phyloP scores from a whole-genome alignment of 2,329 filamentous ascomycete genomes.

The Beauveria bassiana region DNA sequence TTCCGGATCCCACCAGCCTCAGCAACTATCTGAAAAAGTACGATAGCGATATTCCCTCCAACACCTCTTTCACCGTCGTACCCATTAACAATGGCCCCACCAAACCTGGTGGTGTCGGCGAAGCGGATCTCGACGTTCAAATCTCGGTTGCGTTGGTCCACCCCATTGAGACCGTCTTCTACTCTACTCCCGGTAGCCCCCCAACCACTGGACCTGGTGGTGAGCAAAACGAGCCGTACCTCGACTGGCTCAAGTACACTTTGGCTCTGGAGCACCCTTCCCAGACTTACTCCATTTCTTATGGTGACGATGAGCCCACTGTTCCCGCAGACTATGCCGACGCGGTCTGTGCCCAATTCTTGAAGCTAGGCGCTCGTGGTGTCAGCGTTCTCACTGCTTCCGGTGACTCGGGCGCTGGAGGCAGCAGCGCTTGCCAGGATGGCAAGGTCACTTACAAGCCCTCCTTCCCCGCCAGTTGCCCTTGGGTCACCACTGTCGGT shows the following conservation, averaged over 20 bases:
- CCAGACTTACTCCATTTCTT: slow-evolving; percentile 10
- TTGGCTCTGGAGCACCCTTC: slow-evolving; percentile 2
- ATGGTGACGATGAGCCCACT: slow-evolving; percentile 4
- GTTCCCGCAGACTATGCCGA: slow-evolving; percentile 8
- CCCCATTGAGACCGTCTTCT: slow-evolving; percentile 7
- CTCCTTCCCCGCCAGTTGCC: slow-evolving; percentile 8
- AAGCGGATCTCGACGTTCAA: slow-evolving; percentile 10
- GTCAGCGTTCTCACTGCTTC: slow-evolving; percentile 6
- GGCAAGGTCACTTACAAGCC: not conserved
- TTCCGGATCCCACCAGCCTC: not conserved
- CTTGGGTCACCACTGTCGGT: slow-evolving; percentile 9
- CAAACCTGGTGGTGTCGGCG: not conserved
- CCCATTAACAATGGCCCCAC: slow-evolving; percentile 1
- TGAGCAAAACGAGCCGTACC: slow-evolving; percentile 9
- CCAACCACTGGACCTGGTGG: not conserved
- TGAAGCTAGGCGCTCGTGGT: slow-evolving; percentile 9
- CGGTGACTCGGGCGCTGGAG: slow-evolving; percentile 9
- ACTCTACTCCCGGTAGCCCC: slow-evolving; percentile 5
- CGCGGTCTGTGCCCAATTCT: slow-evolving; percentile 8
- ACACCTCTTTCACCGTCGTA: not conserved
- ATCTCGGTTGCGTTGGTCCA: slow-evolving; percentile 8
- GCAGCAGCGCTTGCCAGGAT: not conserved
- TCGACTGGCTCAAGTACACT: slow-evolving; percentile 12
- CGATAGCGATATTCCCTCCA: slow-evolving; percentile 2
- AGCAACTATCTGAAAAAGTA: slow-evolving; percentile 6